Evolutionary conservation across 1,139 yeast species (phyloP).

Genomic region (Debaryomyces udenii): DNA sequence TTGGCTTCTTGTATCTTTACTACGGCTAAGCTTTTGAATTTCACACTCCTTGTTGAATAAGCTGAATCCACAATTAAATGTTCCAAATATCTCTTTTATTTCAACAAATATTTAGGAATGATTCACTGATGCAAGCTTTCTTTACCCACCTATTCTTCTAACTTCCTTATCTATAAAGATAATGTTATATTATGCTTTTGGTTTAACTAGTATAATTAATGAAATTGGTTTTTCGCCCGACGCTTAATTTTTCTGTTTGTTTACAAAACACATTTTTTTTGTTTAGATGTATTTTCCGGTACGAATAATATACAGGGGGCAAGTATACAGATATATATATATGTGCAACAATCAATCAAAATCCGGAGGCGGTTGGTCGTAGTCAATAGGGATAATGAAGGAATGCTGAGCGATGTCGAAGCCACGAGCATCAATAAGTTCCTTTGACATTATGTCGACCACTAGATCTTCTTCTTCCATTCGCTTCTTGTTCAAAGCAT

Average conservation of each 20-base stretch:
- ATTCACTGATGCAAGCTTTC: not conserved
- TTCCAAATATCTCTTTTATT: constrained; percentile 5
- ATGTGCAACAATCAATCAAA: not conserved
- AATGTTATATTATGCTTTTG: constrained; percentile 2
- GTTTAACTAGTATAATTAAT: constrained; percentile 7
- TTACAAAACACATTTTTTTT: constrained; percentile 17
- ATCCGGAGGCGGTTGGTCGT: constrained; percentile 22
- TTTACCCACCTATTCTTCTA: not conserved
- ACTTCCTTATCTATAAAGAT: constrained; percentile 6
- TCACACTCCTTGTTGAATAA: constrained; percentile 5
- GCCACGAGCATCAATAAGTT: constrained; percentile 71
- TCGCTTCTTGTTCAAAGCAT: constrained; percentile 59
- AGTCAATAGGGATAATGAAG: constrained; percentile 49
- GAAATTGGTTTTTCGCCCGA: constrained; percentile 16
- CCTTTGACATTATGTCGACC: constrained; percentile 70
- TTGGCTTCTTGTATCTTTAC: not conserved
- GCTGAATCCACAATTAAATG: constrained; percentile 7
- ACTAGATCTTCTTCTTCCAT: constrained; percentile 67
- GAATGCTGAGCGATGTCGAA: constrained; percentile 44
- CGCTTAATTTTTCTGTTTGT: constrained; percentile 18
- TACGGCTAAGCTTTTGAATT: too few species aligned
- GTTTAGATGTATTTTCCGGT: constrained; percentile 7
- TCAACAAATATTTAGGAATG: constrained; percentile 2
- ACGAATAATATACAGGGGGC: constrained; percentile 9
- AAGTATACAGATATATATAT: constrained; percentile 1